phyloP scores from a whole-genome alignment of 139 green algal genomes.

The Haematococcus lacustris region DNA sequence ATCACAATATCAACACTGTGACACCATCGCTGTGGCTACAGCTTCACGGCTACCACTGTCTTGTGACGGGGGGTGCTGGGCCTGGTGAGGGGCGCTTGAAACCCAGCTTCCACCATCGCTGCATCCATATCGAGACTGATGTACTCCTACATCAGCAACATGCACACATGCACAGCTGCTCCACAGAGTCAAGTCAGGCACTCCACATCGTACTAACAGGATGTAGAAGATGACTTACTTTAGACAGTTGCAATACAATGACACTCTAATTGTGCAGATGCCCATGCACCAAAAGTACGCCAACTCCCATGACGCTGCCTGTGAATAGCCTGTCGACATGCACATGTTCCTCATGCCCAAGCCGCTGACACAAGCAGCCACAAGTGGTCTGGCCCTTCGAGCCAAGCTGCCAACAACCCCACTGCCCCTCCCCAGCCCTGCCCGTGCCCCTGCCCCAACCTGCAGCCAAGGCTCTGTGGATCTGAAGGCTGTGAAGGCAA shows the following conservation, averaged over 20 bases:
- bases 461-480: constrained; percentile 66
- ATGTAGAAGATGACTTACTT: not conserved
- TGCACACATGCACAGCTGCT: too few species aligned
- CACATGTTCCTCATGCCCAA: too few species aligned
- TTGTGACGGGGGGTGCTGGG: constrained; percentile 52
- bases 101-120: constrained; percentile 37
- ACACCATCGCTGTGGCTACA: too few species aligned
- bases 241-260: not conserved
- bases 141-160: constrained; percentile 53
- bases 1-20: too few species aligned
- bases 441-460: constrained; percentile 3
- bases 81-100: constrained; percentile 17
- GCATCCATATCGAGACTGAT: constrained; percentile 48
- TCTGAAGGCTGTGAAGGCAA: constrained; percentile 72
- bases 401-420: not conserved
- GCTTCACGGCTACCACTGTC: constrained; percentile 55
- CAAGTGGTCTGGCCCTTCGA: too few species aligned
- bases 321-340: too few species aligned
- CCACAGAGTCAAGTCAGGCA: not conserved
- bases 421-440: not conserved
- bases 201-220: too few species aligned
- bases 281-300: not conserved
- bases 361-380: too few species aligned
- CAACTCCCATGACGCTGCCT: not conserved
- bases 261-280: not conserved